Evolutionary conservation across 2,329 filamentous ascomycete species (phyloP).

Genomic region (Curvularia lunata): DNA sequence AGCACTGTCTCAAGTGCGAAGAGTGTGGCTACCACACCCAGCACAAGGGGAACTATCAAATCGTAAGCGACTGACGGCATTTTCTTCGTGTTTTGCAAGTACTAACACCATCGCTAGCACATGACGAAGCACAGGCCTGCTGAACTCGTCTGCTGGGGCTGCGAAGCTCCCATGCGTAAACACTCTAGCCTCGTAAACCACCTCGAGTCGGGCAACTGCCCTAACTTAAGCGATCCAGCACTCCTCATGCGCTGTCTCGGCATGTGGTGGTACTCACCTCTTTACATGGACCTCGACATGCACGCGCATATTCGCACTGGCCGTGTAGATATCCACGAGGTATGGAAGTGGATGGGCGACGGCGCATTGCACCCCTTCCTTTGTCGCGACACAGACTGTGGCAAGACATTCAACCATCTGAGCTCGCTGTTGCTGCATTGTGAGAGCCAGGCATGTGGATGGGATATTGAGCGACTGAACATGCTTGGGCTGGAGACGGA

Average conservation of each 20-base stretch:
- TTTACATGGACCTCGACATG: conserved; percentile 46
- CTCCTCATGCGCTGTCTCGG: conserved; percentile 34
- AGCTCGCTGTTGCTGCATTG: conserved; percentile 39
- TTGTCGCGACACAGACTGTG: conserved; percentile 35
- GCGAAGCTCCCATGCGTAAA: conserved; percentile 30
- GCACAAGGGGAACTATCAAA: conserved; percentile 29
- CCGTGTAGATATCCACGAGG: conserved; percentile 28
- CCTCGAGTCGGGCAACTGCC: conserved; percentile 68
- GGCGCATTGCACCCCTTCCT: conserved; percentile 39
- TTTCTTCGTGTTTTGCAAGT: background rate
- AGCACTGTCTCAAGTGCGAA: conserved; percentile 32
- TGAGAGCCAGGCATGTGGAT: conserved; percentile 37
- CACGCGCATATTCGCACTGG: conserved; percentile 41
- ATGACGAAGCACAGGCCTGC: conserved; percentile 36
- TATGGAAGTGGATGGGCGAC: conserved; percentile 32
- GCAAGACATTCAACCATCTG: conserved; percentile 33
- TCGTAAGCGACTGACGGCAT: conserved; percentile 24
- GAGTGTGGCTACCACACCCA: conserved; percentile 31
- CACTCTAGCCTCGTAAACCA: conserved; percentile 40
- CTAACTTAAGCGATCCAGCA: conserved; percentile 66
- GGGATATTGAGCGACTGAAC: conserved; percentile 35
- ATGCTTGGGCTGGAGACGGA: conserved; percentile 32
- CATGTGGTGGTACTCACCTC: conserved; percentile 43
- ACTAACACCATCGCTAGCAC: conserved; percentile 28
- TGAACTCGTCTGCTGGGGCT: conserved; percentile 36